These are phyloP conservation scores for Vitellaria paradoxa DNA, from an alignment of 179 eudicot species.

Conservation along the genomic window DNA sequence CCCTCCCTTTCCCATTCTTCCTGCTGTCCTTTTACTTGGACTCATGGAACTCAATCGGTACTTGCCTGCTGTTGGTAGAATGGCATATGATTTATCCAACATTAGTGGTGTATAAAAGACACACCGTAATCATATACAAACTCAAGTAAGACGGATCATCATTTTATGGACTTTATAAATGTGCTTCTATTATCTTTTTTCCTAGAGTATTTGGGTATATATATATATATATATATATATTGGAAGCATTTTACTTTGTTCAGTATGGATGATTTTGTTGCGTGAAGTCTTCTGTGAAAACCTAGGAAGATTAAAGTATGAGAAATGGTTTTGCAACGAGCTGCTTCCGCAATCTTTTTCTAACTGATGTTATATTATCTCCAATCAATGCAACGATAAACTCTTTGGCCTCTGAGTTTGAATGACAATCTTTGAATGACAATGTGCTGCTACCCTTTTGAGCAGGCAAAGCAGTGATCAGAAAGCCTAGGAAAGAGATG, in stretches of 20 bases:
- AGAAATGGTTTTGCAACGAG: neutral
- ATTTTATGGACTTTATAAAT: no score
- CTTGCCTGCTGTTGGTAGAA: no score
- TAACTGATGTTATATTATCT: neutral
- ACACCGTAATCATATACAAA: no score
- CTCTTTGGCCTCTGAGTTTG: neutral
- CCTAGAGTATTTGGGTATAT: no score
- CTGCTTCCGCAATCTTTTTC: neutral
- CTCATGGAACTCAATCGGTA: no score
- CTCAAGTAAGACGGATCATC: no score
- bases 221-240: no score
- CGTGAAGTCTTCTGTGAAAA: neutral
- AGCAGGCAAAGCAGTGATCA: slow-evolving; percentile 24
- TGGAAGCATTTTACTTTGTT: neutral
- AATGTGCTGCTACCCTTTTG: neutral
- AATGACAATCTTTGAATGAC: neutral
- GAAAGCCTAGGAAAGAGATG: neutral
- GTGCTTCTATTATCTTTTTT: no score
- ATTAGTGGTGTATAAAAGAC: no score
- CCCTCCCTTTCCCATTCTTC: no score
- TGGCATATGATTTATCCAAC: no score
- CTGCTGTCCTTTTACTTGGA: no score
- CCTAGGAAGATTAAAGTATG: neutral
- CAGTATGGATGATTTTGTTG: neutral
- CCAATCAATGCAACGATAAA: neutral